phyloP scores from a whole-genome alignment of 2,329 filamentous ascomycete genomes.

The Apiospora malaysiana region DNA sequence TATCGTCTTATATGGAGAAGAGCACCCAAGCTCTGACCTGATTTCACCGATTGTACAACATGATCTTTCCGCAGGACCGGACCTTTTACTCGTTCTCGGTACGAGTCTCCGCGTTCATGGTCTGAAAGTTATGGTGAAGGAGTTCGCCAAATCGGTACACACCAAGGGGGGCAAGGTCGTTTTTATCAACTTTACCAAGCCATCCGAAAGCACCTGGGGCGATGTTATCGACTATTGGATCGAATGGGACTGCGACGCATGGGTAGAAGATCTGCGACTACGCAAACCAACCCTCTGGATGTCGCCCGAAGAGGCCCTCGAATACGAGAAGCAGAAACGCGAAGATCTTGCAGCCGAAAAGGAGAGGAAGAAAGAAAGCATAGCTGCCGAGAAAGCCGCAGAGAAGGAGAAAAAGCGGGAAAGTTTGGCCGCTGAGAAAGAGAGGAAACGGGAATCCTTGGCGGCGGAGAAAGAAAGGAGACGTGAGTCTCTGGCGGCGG shows the following conservation, averaged over 20 bases:
- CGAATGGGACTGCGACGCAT: conserved; percentile 76
- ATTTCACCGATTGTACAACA: conserved; percentile 73
- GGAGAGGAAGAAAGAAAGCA: conserved; percentile 32
- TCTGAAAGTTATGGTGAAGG: conserved; percentile 71
- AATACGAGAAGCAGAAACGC: conserved; percentile 48
- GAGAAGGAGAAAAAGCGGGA: conserved; percentile 22
- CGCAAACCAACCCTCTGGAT: conserved; percentile 67
- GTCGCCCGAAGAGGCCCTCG: conserved; percentile 50
- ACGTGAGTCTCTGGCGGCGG: conserved; percentile 29
- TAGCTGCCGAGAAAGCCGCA: conserved; percentile 25
- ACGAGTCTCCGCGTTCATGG: conserved; percentile 76
- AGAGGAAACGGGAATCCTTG: conserved; percentile 32
- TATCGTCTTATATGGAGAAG: conserved; percentile 77
- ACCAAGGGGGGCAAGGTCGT: conserved; percentile 71
- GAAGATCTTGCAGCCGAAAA: conserved; percentile 36
- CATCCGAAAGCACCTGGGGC: conserved; percentile 74
- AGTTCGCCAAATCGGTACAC: conserved; percentile 75
- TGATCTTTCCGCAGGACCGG: conserved; percentile 68
- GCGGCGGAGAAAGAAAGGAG: conserved; percentile 32
- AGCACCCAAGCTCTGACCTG: conserved; percentile 71
- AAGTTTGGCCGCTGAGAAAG: conserved; percentile 21
- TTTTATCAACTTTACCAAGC: conserved; percentile 76
- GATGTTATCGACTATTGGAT: conserved; percentile 78
- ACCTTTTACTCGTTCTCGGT: conserved; percentile 72
- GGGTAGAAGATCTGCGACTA: conserved; percentile 68